Conservation (phyloP, 208 protist genomes). For the Giardia muris region DNA sequence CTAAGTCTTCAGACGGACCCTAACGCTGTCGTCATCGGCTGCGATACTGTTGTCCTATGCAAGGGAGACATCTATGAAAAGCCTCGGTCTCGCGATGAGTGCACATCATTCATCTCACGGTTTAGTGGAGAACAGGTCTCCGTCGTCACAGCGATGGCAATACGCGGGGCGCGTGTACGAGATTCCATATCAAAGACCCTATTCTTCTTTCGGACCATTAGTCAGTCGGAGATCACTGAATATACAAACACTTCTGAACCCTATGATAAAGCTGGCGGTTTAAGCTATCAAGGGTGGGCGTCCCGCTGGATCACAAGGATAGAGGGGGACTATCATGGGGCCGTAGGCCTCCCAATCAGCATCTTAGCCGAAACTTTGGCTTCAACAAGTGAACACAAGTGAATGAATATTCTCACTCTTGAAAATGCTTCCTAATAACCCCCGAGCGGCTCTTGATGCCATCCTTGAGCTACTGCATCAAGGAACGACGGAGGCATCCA, state of each 20-base stretch:
- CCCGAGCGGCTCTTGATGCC: too few species aligned
- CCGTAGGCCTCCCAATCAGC: background rate
- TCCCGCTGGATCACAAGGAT: background rate
- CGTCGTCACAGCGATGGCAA: background rate
- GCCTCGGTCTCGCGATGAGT: background rate
- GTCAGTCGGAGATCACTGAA: background rate
- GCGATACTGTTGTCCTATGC: background rate
- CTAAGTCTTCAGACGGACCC: background rate
- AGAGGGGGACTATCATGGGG: background rate
- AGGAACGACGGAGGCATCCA: too few species aligned
- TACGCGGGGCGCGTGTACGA: background rate
- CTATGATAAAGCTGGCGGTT: background rate
- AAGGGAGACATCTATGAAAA: background rate
- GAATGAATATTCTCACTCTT: too few species aligned
- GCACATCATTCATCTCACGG: background rate
- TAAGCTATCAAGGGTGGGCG: background rate
- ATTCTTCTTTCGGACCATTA: background rate
- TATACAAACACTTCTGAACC: background rate
- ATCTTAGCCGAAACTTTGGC: too few species aligned
- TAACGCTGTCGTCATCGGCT: background rate
- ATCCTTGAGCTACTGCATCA: too few species aligned
- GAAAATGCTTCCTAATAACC: too few species aligned
- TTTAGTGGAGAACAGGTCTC: background rate
- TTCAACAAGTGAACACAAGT: too few species aligned
- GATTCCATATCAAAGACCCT: background rate